A percentile compares a stretch with the other conserved stretches of the same genome.
These are phyloP conservation scores for Stachybotrys elegans DNA, from an alignment of 2,329 filamentous ascomycete species.

Conservation along the genomic window DNA sequence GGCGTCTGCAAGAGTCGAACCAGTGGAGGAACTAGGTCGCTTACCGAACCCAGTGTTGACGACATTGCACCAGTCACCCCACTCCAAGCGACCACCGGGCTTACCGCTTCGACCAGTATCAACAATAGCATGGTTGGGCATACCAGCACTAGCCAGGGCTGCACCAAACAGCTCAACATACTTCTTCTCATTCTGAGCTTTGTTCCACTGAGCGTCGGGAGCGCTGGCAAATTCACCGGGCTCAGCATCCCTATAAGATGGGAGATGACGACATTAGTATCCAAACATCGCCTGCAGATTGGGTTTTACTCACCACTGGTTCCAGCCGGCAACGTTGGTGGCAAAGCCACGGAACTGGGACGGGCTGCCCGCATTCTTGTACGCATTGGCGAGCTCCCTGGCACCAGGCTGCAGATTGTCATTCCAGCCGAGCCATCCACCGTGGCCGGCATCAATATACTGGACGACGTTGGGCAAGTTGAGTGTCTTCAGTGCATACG, in stretches of 20 bases:
- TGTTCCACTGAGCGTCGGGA: slow-evolving; percentile 23
- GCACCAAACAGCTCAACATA: slow-evolving; percentile 62
- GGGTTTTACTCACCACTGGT: slow-evolving; percentile 35
- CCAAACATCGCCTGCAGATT: no score
- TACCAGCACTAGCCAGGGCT: slow-evolving; percentile 46
- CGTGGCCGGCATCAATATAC: slow-evolving; percentile 55
- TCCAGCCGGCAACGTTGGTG: slow-evolving; percentile 56
- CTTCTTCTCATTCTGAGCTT: slow-evolving; percentile 47
- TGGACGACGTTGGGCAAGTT: slow-evolving; percentile 40
- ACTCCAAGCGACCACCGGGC: slow-evolving; percentile 54
- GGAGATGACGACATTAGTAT: no score
- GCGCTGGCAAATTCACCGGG: neutral
- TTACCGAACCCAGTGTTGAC: slow-evolving; percentile 58
- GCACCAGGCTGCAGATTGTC: slow-evolving; percentile 47
- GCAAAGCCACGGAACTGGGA: slow-evolving; percentile 48
- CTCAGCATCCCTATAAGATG: slow-evolving; percentile 27
- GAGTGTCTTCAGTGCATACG: slow-evolving; percentile 32
- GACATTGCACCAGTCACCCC: slow-evolving; percentile 67
- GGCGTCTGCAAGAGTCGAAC: slow-evolving; percentile 55
- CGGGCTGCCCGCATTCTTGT: slow-evolving; percentile 44
- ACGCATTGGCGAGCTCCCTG: slow-evolving; percentile 39
- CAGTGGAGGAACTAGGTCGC: slow-evolving; percentile 58
- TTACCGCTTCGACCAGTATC: slow-evolving; percentile 49
- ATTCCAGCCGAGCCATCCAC: slow-evolving; percentile 54
- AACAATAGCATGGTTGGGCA: slow-evolving; percentile 40